Evolutionary conservation across 768 basidiomycete genomes (phyloP), one percentile per base, ranked within the genome.

Genomic region (Hirschioporus abietinus): DNA sequence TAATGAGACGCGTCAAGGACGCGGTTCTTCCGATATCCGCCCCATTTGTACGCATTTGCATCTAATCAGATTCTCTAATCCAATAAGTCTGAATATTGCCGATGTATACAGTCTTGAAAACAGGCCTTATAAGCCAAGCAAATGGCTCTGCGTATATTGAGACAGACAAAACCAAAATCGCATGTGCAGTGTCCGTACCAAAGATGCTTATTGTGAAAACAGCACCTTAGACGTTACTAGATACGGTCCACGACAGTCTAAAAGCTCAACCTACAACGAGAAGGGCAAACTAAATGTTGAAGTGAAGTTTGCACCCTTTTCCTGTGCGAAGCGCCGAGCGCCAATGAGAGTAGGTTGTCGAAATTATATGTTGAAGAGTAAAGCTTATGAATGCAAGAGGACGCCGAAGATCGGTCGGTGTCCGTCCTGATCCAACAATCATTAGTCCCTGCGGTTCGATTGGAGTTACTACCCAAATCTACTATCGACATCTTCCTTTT

Each of bases 71-170:
- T n/a, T 52, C 24, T 17, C 58, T 34, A n/a, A 42, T 1, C 18
- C 10, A 24, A 24, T 34, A 30, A 10, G 24, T 27, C 23, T 24
- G 42, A 24, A 12, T 52, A 9, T 15, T 6, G 35, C 35, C 18
- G 17, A 61, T 61, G 9, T 68, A 52, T 67, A 65, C 69, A 99
- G 96, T 93, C 77, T 79, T 99, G 62, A 89, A 95, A 74, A 88
- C 93, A 30, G 95, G 95, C 9, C 79, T 99, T 17, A 94, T 97
- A 65, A 90, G 80, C 68, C 95, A 97, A 77, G 96, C 97, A 0
- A 96, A 95, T 73, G 97, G 97, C 1, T 97, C 95, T 20, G 95
- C 95, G 12, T 99, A 99, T 74, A 92, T 99, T 71, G 97, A 99
- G 78, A 91, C 90, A 0, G 91, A 92, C 66, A 84, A 84, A 65